These are phyloP conservation scores for Kuraishia borneana DNA, from an alignment of 805 yeast genomes.

Conservation along the genomic window DNA sequence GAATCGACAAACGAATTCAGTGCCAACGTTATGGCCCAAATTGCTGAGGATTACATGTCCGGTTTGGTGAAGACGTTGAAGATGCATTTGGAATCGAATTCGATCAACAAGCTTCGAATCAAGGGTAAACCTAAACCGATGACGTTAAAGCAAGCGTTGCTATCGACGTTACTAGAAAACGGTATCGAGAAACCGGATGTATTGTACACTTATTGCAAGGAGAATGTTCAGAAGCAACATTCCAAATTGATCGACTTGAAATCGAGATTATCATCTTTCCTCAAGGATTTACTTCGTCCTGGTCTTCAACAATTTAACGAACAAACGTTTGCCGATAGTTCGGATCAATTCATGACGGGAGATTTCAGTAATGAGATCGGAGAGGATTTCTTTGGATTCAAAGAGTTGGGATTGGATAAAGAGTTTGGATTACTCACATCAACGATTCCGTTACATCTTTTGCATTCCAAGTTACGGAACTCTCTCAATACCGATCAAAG, in stretches of 20 bases:
- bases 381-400: slow-evolving; percentile 96
- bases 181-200: slow-evolving; percentile 77
- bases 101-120: slow-evolving; percentile 27
- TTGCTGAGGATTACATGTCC: slow-evolving; percentile 71
- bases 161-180: slow-evolving; percentile 65
- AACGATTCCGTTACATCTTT: slow-evolving; percentile 79
- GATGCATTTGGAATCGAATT: slow-evolving; percentile 55
- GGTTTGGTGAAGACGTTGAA: slow-evolving; percentile 66
- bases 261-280: slow-evolving; percentile 51
- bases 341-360: slow-evolving; percentile 91
- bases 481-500: slow-evolving; percentile 36
- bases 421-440: slow-evolving; percentile 80
- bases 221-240: slow-evolving; percentile 59
- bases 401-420: slow-evolving; percentile 83
- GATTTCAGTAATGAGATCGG: slow-evolving; percentile 91
- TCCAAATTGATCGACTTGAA: slow-evolving; percentile 60
- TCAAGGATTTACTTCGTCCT: slow-evolving; percentile 79
- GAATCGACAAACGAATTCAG: slow-evolving; percentile 76
- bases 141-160: slow-evolving; percentile 32
- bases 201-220: slow-evolving; percentile 61
- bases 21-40: slow-evolving; percentile 64
- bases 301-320: slow-evolving; percentile 60
- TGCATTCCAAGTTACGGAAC: slow-evolving; percentile 65
- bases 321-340: slow-evolving; percentile 72
- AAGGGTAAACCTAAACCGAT: slow-evolving; percentile 11